Evolutionary conservation across 805 yeast genomes (phyloP), one percentile per base, ranked within the genome.

Genomic region (Kuraishia hungarica): DNA sequence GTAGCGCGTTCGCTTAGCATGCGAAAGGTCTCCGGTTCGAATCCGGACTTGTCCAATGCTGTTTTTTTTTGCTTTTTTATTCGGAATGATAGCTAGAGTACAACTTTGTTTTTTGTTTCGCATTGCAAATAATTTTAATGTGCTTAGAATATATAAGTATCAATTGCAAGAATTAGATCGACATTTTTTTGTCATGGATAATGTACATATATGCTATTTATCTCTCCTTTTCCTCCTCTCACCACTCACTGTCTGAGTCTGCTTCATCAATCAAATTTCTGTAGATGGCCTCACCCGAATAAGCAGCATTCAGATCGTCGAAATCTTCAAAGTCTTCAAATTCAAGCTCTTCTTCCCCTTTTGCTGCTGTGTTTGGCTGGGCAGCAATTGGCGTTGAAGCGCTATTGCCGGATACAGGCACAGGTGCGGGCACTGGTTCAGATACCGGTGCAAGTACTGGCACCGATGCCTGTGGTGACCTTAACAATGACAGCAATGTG

Each of bases 1-100:
- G 87, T 82, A 82, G 86, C 86, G 86, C 86, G 86, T 80, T 80
- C 83, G 82, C 87, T 82, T 82, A 81, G 86, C 86, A 82, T 82
- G 87, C 81, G 84, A 81, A 80, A 82, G 87, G 88, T 83, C 87
- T 81, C 82, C 82, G 86, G 86, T 81, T 81, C 87, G 83, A 82
- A 77, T 82, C 87, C 87, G 81, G 82, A 80, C 85, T 81, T 83
- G 86, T 82, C 86, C 86, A 81, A 54, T 67, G n/a, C 39, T 51
- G 29, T 51, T 51, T 50, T 19, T 51, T 51, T 22, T 17, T 22
- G 43, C 7, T 10, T 47, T 47, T 47, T 47, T 47, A 6, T 11
- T 22, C 8, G 29, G 29, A 26, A 26, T n/a, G n/a, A n/a, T n/a
- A n/a, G n/a, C n/a, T n/a, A n/a, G n/a, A n/a, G n/a, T n/a, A n/a